phyloP scores from a whole-genome alignment of 2,329 filamentous ascomycete genomes.

The Colletotrichum navitas region DNA sequence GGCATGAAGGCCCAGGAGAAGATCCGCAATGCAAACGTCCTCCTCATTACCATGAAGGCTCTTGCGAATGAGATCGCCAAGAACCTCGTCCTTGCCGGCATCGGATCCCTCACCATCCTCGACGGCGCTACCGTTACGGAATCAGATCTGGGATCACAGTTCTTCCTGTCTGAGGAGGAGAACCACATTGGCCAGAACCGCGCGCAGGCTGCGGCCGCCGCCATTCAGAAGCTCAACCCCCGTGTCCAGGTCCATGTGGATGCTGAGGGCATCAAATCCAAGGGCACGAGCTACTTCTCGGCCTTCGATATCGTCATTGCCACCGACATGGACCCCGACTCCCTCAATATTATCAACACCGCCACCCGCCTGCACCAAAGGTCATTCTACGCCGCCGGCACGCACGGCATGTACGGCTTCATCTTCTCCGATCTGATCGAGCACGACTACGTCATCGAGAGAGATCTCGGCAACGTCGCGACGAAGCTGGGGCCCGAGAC shows the following conservation, averaged over 20 bases:
- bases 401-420: conserved; percentile 93
- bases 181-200: conserved; percentile 83
- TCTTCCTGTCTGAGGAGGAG: conserved; percentile 79
- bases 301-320: conserved; percentile 89
- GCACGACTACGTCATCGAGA: conserved; percentile 91
- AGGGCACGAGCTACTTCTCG: conserved; percentile 80
- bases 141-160: conserved; percentile 84
- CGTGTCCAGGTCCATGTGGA: conserved; percentile 83
- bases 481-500: conserved; percentile 75
- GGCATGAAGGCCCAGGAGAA: conserved; percentile 94
- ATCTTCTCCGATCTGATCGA: conserved; percentile 93
- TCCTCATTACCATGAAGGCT: conserved; percentile 88
- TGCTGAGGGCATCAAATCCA: conserved; percentile 73
- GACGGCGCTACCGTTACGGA: conserved; percentile 83
- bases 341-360: conserved; percentile 85
- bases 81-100: conserved; percentile 90
- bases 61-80: conserved; percentile 96
- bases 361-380: conserved; percentile 82
- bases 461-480: conserved; percentile 81
- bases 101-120: conserved; percentile 89
- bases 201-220: conserved; percentile 81
- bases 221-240: conserved; percentile 89
- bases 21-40: conserved; percentile 89
- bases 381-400: conserved; percentile 89
- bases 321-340: conserved; percentile 84